Percentiles rank a stretch among this genome's conserved stretches.
Evolutionary conservation across 176 grass and related monocot species (phyloP).

Genomic region (Triticum aestivum): DNA sequence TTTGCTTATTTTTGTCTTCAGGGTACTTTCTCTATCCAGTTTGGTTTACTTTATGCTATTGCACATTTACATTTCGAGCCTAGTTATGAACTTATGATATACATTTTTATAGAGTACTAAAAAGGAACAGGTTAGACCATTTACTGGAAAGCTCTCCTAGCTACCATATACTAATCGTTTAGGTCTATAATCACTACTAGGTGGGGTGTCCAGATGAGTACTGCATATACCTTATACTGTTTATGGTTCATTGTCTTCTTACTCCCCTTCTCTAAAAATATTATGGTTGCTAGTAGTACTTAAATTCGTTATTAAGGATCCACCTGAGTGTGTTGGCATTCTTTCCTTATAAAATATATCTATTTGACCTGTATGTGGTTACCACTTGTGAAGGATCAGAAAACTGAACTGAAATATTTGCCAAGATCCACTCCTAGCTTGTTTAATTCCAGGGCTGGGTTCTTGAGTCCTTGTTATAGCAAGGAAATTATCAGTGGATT

Average conservation of each 20-base stretch:
- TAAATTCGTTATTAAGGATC: neutral
- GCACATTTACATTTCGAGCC: neutral
- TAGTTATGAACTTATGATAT: neutral
- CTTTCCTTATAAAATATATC: neutral
- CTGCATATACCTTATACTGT: neutral
- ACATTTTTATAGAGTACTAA: neutral
- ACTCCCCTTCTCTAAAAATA: neutral
- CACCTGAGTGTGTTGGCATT: neutral
- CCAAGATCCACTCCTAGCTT: neutral
- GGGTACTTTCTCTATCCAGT: neutral
- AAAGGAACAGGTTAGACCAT: neutral
- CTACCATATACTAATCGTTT: neutral
- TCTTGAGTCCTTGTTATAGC: neutral
- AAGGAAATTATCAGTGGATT: neutral
- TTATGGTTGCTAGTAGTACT: neutral
- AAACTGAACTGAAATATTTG: constrained; percentile 7
- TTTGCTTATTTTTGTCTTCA: neutral
- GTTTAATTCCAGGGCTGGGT: neutral
- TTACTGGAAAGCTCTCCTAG: neutral
- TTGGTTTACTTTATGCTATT: neutral
- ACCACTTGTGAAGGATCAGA: neutral
- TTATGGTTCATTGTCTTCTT: neutral
- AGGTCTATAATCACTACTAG: neutral
- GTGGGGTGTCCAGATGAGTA: neutral
- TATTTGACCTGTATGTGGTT: neutral